Conservation (phyloP, 1,139 yeast species). For the Sugiyamaella novakii region DNA sequence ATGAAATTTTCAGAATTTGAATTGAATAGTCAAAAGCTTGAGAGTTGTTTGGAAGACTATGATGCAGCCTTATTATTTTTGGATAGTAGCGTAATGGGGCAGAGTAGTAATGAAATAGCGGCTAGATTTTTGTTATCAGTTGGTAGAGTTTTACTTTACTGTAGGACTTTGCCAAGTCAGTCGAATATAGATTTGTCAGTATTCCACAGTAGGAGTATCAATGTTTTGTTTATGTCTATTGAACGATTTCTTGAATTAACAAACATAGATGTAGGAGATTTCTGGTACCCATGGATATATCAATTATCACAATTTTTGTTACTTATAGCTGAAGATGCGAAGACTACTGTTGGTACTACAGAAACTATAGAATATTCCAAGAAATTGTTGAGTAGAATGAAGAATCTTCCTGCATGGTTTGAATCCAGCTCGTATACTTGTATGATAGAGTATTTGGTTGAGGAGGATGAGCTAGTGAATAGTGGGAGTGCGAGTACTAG, state of each 20-base stretch:
- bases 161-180: neutral
- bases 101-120: neutral
- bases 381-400: neutral
- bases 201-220: neutral
- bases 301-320: neutral
- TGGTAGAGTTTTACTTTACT: neutral
- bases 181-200: neutral
- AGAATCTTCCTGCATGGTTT: conserved; percentile 3
- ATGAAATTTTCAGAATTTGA: neutral
- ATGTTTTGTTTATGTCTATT: neutral
- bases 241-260: neutral
- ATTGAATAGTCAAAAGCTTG: conserved; percentile 2
- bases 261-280: neutral
- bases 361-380: neutral
- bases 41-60: conserved; percentile 4
- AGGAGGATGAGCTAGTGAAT: neutral
- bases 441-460: neutral
- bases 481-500: neutral
- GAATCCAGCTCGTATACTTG: neutral
- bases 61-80: neutral
- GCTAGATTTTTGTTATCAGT: neutral
- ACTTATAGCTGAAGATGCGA: conserved; percentile 1
- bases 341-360: neutral
- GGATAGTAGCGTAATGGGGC: neutral
- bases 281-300: conserved; percentile 7